Percentiles rank a stretch among this genome's conserved stretches.
phyloP scores from a whole-genome alignment of 495 filamentous ascomycete species.

The Zalerion maritima region DNA sequence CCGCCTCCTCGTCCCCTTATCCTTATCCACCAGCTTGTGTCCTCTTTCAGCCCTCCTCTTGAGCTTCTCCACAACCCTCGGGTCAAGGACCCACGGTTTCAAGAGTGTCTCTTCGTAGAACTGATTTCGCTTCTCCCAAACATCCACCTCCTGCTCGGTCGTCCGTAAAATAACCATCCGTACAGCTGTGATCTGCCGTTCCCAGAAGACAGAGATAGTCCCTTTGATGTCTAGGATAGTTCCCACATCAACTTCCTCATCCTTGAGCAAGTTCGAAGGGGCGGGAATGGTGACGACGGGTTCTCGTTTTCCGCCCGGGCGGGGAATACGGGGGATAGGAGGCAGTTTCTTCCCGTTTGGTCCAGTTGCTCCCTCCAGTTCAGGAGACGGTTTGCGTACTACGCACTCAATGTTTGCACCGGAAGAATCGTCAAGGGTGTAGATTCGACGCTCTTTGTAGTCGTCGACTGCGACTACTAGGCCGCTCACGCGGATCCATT shows the following conservation, averaged over 20 bases:
- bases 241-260: slow-evolving; percentile 43
- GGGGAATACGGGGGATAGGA: too few relatives aligned
- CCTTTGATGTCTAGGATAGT: slow-evolving; percentile 67
- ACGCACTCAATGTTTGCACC: slow-evolving; percentile 57
- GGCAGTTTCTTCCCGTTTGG: too few relatives aligned
- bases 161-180: slow-evolving; percentile 42
- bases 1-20: slow-evolving; percentile 24
- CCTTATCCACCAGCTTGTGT: slow-evolving; percentile 20
- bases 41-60: slow-evolving; percentile 31
- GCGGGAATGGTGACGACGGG: slow-evolving; percentile 9
- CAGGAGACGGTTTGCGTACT: slow-evolving; percentile 26
- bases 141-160: slow-evolving; percentile 62
- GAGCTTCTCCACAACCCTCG: slow-evolving; percentile 38
- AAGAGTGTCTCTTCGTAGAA: slow-evolving; percentile 51
- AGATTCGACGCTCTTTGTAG: slow-evolving; percentile 38
- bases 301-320: slow-evolving; percentile 1
- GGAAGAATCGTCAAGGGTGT: slow-evolving; percentile 76
- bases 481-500: slow-evolving; percentile 67
- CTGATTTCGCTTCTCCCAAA: slow-evolving; percentile 51
- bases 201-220: slow-evolving; percentile 47
- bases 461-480: slow-evolving; percentile 65
- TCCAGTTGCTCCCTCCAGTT: slow-evolving; percentile 6
- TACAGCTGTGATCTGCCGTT: slow-evolving; percentile 54
- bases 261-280: slow-evolving; percentile 7
- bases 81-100: slow-evolving; percentile 50